These are phyloP conservation scores for Phytophthora litchii DNA, from an alignment of 352 stramenopile genomes.

Conservation along the genomic window DNA sequence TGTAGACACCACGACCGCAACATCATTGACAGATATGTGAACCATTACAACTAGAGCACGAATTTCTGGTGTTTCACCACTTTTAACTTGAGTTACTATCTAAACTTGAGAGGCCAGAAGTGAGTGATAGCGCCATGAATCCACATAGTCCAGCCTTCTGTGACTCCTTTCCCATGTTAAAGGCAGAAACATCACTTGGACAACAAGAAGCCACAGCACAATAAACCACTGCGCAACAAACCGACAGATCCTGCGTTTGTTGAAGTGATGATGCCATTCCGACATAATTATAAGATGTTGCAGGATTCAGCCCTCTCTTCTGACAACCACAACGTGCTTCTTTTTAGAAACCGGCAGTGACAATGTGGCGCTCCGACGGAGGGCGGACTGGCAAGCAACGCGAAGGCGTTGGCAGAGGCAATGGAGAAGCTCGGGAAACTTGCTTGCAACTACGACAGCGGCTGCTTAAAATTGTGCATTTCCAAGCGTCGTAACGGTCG, in stretches of 20 bases:
- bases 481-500: neutral
- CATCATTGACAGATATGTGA: too few species aligned
- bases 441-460: neutral
- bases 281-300: neutral
- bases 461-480: neutral
- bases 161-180: too few species aligned
- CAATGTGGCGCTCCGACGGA: slow-evolving; percentile 10
- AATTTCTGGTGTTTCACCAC: too few species aligned
- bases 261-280: neutral
- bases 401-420: slow-evolving; percentile 3
- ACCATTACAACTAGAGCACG: too few species aligned
- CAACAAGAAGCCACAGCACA: too few species aligned
- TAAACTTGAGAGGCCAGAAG: too few species aligned
- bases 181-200: too few species aligned
- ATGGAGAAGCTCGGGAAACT: slow-evolving; percentile 1
- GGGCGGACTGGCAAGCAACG: slow-evolving; percentile 11
- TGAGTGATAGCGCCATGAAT: too few species aligned
- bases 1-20: too few species aligned
- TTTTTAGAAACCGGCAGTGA: slow-evolving; percentile 28
- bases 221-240: neutral
- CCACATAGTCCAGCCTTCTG: too few species aligned
- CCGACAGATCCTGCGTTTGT: neutral
- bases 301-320: slow-evolving; percentile 1
- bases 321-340: slow-evolving; percentile 17
- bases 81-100: too few species aligned